Evolutionary conservation across 352 stramenopile genomes (phyloP), one percentile per base, ranked within the genome.

Genomic region (Globisporangium apiculatum): DNA sequence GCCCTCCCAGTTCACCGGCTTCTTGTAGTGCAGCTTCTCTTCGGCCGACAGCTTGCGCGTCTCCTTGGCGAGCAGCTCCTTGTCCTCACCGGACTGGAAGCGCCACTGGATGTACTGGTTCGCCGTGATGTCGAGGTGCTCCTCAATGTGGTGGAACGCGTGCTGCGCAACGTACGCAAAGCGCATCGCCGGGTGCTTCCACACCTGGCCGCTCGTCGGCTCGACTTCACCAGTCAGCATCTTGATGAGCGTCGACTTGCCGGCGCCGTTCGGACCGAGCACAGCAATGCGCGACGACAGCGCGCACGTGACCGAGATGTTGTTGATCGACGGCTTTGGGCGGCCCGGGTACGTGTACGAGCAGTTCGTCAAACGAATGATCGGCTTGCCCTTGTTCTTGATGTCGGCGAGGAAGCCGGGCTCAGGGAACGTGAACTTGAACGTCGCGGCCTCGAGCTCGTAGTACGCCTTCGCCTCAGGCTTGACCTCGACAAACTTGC

Each of bases 141-240:
- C 76, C 73, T 99, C 96, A 61, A 99, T 97, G 76, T 99, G 96
- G 69, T 98, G 94, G 76, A 99, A 98, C 43, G 95, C 90, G 74
- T 99, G 96, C 80, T 99, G 95, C 37, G 94, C 92, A 5, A 99
- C 95, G 75, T 98, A 99, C 4, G 95, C 95, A 66, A 98, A 94
- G 72, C 92, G 89, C 68, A 98, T 80, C 42, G 75, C 67, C 46
- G 80, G 84, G 72, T 94, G 84, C 74, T 92, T 94, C 85, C 85
- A 94, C 60, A 94, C 69, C 58, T 69, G 70, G 53, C 85, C 85
- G 1, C 47, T 53, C 17, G 75, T 89, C 4, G 85, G 85, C 71
- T 91, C 85, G 1, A 88, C 79, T 65, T 94, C 85, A 70, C 79
- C 79, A 15, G 79, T 89, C 57, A 94, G 62, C 81, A 99, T 88